Base-by-base conservation (phyloP, 2,329 filamentous ascomycete genomes). In the Gaeumannomyces tritici region DNA sequence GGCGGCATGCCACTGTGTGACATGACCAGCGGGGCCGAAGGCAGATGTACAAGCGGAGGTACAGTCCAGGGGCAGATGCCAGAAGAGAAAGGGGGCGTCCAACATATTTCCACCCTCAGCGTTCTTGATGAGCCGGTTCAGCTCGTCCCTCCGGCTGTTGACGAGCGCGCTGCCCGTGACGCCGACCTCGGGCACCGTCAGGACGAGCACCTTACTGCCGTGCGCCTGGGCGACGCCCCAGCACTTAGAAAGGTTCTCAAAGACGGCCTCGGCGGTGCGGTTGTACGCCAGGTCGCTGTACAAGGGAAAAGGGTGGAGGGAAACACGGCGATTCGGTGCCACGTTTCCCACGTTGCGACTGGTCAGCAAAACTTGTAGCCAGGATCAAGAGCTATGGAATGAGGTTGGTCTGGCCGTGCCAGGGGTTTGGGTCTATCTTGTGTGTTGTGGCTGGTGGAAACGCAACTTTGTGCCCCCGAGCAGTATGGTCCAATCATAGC, bases 401-500 rank as follows among this genome's bases (percentile, higher is more conserved):
- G n/a, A n/a, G n/a, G n/a, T n/a, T n/a, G n/a, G n/a, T n/a, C n/a
- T 31, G 4, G 31, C 12, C 4, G 4, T 31, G 8, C 31, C 31
- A 11, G 31, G 31, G 31, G 8, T 31, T 31, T 31, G 31, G 12
- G 31, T 31, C 31, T 31, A 11, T 31, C 31, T 31, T 31, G 31
- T n/a, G n/a, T n/a, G n/a, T n/a, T n/a, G n/a, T n/a, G n/a, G n/a
- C n/a, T n/a, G n/a, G n/a, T 31, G 31, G 31, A 31, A 31, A 31
- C 31, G 31, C 5, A 69, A 72, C 70, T 89, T 89, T 59, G 86
- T 88, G 2, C 86, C 86, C 11, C 83, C 86, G 2, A 89, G 77
- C 5, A 88, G 72, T 35, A 89, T 79, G 18, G 82, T 79, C 83
- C 85, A 89, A 74, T 88, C 82, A 66, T 76, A 85, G 0, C 65